phyloP scores from a whole-genome alignment of 768 basidiomycete species.

The Suillus sp. region DNA sequence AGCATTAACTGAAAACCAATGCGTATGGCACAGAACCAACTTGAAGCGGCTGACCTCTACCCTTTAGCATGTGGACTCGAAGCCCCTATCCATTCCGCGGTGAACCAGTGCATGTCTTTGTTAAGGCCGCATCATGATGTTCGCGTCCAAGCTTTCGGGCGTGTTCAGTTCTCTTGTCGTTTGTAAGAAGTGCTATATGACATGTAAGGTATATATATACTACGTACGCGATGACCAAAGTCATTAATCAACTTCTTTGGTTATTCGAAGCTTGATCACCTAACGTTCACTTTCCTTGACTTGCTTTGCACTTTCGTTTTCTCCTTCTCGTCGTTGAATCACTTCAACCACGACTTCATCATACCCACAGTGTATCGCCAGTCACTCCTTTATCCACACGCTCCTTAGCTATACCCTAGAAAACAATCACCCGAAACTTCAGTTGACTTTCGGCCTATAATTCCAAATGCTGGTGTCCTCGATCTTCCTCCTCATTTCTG shows the following conservation, averaged over 20 bases:
- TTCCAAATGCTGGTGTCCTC: constrained; percentile 28
- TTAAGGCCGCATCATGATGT: background rate
- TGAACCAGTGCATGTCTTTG: too few relatives aligned
- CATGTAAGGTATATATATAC: background rate
- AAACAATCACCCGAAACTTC: background rate
- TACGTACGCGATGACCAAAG: background rate
- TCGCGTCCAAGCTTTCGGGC: background rate
- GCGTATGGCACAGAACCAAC: too few relatives aligned
- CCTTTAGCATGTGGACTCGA: background rate
- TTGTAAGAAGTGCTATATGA: background rate
- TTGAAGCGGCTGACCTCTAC: too few relatives aligned
- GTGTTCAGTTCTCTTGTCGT: background rate
- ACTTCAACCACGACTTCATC: background rate
- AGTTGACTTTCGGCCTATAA: background rate
- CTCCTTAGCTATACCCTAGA: background rate
- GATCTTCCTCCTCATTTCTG: constrained; percentile 39
- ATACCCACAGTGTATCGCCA: background rate
- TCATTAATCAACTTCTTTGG: background rate
- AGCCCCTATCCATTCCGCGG: background rate
- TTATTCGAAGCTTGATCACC: background rate
- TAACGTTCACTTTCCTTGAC: background rate
- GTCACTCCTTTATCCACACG: background rate
- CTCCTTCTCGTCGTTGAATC: background rate
- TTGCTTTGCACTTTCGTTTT: background rate
- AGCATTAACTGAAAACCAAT: background rate